Conservation (phyloP, 129 eudicot species). For the Calendula officinalis region DNA sequence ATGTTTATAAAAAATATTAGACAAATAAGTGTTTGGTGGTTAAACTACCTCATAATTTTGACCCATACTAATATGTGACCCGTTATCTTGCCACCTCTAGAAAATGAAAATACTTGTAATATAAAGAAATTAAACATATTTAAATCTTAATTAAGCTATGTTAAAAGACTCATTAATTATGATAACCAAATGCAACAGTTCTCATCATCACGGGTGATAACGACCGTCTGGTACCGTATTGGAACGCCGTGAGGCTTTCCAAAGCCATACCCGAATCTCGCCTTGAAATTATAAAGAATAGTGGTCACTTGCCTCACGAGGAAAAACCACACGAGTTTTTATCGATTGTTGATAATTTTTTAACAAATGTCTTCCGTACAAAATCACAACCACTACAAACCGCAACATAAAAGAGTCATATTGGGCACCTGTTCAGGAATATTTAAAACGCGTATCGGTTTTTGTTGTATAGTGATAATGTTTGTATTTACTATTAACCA, state of each 20-base stretch:
- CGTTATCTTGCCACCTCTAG: neutral
- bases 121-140: neutral
- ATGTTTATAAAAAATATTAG: neutral
- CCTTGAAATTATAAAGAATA: constrained; percentile 63
- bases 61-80: neutral
- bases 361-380: constrained; percentile 42
- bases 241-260: constrained; percentile 82
- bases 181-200: constrained; percentile 43
- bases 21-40: neutral
- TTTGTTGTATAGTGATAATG: constrained; percentile 2
- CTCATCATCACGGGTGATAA: constrained; percentile 82
- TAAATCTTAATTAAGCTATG: constrained; percentile 5
- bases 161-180: constrained; percentile 16
- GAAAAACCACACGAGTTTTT: constrained; percentile 75
- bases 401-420: constrained; percentile 22
- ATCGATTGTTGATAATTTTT: constrained; percentile 56
- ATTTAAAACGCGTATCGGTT: neutral
- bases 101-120: neutral
- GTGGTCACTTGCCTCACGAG: constrained; percentile 94
- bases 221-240: constrained; percentile 90
- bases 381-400: constrained; percentile 44
- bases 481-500: neutral
- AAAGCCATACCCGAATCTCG: constrained; percentile 69
- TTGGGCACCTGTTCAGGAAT: constrained; percentile 4
- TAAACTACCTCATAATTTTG: neutral